phyloP scores from a whole-genome alignment of 768 basidiomycete genomes.

The Termitomyces eurrhizus region DNA sequence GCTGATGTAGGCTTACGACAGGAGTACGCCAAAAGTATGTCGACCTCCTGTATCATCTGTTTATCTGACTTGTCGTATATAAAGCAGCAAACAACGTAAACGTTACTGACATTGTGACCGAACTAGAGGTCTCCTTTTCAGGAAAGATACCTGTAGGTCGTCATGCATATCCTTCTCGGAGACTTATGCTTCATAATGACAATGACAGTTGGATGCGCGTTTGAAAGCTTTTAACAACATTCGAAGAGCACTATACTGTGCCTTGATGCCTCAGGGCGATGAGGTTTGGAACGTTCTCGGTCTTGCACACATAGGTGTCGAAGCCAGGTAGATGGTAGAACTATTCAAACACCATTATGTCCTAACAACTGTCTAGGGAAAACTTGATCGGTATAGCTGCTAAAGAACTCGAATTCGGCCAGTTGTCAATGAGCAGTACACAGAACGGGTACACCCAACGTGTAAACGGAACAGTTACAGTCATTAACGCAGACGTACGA shows the following conservation, averaged over 20 bases:
- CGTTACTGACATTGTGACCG: conserved; percentile 26
- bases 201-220: conserved; percentile 31
- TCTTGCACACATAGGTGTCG: background rate
- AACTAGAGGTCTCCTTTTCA: conserved; percentile 36
- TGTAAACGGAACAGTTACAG: conserved; percentile 25
- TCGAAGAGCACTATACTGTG: conserved; percentile 33
- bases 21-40: background rate
- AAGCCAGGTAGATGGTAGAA: conserved; percentile 13
- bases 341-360: background rate
- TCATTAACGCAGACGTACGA: conserved; percentile 30
- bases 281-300: conserved; percentile 22
- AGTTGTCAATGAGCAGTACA: conserved; percentile 48
- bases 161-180: conserved; percentile 2
- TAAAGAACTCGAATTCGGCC: conserved; percentile 43
- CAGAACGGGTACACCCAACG: conserved; percentile 44
- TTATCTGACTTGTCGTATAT: background rate
- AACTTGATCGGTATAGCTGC: conserved; percentile 38
- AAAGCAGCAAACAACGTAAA: conserved; percentile 2
- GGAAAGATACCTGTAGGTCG: conserved; percentile 37
- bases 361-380: conserved; percentile 27
- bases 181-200: background rate
- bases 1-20: background rate
- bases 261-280: conserved; percentile 27
- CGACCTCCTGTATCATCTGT: background rate
- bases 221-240: conserved; percentile 33